Evolutionary conservation across 1,139 yeast species (phyloP), one percentile per base, ranked within the genome.

Genomic region (Debaryomyces nepalensis): DNA sequence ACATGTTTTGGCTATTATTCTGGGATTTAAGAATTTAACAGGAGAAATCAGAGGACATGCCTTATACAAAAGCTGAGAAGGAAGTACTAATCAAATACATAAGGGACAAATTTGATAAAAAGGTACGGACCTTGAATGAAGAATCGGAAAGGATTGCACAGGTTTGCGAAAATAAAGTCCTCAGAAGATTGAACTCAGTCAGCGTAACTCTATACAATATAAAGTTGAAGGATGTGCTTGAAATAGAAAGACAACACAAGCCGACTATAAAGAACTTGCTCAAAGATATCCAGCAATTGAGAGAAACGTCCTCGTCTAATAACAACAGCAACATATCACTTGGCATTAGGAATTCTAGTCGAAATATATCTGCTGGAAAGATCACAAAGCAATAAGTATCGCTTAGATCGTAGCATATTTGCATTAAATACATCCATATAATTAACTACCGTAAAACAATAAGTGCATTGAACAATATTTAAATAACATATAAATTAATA

Each of bases 141-240:
- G 49, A 55, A 27, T 47, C 57, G 1, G 51, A 58, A 10, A 48
- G 47, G 38, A 46, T 49, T 15, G 58, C 63, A 9, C 44, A 41
- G 8, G 43, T 46, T 5, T 59, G 63, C 11, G 67, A 65, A 41
- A 55, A 55, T 29, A 63, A 63, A 40, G 65, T 73, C 12, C 51
- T 61, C 26, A 48, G 76, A 29, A 52, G 75, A 37, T 49, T 73
- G 33, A 72, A 73, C 43, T 55, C 62, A 4, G 77, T 73, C 5
- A 69, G 73, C 50, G 75, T 68, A 14, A 66, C 75, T 2, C 50
- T 73, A 23, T 68, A 75, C 63, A 57, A 67, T 42, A 68, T 70
- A 4, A 64, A 60, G 43, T 53, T 73, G 22, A 63, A 59, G 38
- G 71, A 72, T 44, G 67, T 69, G 10, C 54, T 79, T 22, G 63